Percentiles rank a stretch among this genome's conserved stretches.
Evolutionary conservation across 2,329 filamentous ascomycete species (phyloP).

Genomic region (Nothophoma quercina): DNA sequence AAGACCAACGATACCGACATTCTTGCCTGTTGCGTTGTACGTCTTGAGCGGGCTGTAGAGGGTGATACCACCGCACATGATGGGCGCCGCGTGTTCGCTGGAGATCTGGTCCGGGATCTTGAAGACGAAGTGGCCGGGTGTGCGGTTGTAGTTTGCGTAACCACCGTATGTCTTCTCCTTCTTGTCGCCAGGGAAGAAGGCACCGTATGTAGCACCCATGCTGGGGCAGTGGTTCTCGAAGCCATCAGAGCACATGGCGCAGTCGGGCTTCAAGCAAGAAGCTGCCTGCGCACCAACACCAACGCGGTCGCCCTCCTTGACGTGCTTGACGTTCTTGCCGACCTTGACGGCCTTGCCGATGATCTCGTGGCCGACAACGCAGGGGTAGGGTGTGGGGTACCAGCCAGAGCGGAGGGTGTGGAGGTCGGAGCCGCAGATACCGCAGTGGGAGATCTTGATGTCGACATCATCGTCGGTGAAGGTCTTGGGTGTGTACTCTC

Average conservation of each 20-base stretch:
- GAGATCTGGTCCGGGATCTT: constrained; percentile 78
- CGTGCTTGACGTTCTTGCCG: constrained; percentile 55
- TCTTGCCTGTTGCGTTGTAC: constrained; percentile 78
- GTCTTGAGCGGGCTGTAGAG: constrained; percentile 78
- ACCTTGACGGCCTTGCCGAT: constrained; percentile 49
- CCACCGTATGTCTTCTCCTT: constrained; percentile 65
- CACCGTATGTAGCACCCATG: constrained; percentile 55
- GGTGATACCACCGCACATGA: constrained; percentile 85
- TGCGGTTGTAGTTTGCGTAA: constrained; percentile 70
- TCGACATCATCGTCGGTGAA: constrained; percentile 72
- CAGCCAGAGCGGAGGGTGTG: constrained; percentile 51
- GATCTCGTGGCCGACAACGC: constrained; percentile 53
- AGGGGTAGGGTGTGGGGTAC: constrained; percentile 49
- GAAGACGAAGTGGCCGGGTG: constrained; percentile 75
- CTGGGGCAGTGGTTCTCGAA: constrained; percentile 59
- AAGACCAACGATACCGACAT: constrained; percentile 76
- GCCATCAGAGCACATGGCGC: constrained; percentile 56
- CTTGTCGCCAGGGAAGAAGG: constrained; percentile 61
- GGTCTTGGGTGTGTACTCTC: constrained; percentile 54
- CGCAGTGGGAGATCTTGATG: constrained; percentile 51
- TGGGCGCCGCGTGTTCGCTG: constrained; percentile 70
- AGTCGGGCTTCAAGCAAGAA: constrained; percentile 53
- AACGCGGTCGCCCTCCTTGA: constrained; percentile 68
- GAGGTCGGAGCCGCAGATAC: constrained; percentile 47
- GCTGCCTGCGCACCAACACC: constrained; percentile 60